These are phyloP conservation scores for Microsporum audouinii DNA, from an alignment of 2,329 filamentous ascomycete species.

Conservation along the genomic window DNA sequence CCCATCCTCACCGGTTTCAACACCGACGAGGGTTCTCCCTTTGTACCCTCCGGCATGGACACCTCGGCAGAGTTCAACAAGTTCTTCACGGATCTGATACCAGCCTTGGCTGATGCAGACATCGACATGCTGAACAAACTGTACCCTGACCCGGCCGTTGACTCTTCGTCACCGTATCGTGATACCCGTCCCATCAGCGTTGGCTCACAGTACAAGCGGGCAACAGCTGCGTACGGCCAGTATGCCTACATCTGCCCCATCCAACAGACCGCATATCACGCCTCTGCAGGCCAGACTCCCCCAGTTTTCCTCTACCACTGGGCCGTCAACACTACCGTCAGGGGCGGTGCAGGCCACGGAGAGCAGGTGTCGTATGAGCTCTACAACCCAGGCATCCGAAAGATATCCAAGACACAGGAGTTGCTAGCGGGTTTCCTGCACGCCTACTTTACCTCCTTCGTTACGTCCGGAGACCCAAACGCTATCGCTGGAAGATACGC, in stretches of 20 bases:
- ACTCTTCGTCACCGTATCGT: slow-evolving; percentile 33
- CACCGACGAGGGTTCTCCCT: slow-evolving; percentile 56
- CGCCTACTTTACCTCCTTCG: slow-evolving; percentile 41
- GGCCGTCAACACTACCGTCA: slow-evolving; percentile 37
- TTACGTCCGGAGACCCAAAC: slow-evolving; percentile 38
- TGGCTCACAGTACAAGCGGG: slow-evolving; percentile 43
- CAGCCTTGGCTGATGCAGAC: slow-evolving; percentile 43
- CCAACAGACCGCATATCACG: slow-evolving; percentile 35
- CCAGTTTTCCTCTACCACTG: slow-evolving; percentile 45
- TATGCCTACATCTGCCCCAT: slow-evolving; percentile 42
- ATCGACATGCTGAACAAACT: slow-evolving; percentile 45
- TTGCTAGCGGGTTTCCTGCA: slow-evolving; percentile 36
- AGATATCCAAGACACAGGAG: slow-evolving; percentile 31
- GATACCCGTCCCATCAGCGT: slow-evolving; percentile 25
- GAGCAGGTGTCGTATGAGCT: slow-evolving; percentile 42
- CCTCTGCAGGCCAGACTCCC: slow-evolving; percentile 21
- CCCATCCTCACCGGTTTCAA: slow-evolving; percentile 60
- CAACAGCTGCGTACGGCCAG: slow-evolving; percentile 39
- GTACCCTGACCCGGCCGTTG: slow-evolving; percentile 49
- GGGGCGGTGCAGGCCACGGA: slow-evolving; percentile 38
- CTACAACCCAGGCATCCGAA: slow-evolving; percentile 27
- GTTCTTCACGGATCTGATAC: slow-evolving; percentile 54
- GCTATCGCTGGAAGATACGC: slow-evolving; percentile 20
- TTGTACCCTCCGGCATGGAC: slow-evolving; percentile 44
- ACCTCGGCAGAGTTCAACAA: slow-evolving; percentile 42